Evolutionary conservation across 768 basidiomycete genomes (phyloP).

Genomic region (Leccinum barrowsii): DNA sequence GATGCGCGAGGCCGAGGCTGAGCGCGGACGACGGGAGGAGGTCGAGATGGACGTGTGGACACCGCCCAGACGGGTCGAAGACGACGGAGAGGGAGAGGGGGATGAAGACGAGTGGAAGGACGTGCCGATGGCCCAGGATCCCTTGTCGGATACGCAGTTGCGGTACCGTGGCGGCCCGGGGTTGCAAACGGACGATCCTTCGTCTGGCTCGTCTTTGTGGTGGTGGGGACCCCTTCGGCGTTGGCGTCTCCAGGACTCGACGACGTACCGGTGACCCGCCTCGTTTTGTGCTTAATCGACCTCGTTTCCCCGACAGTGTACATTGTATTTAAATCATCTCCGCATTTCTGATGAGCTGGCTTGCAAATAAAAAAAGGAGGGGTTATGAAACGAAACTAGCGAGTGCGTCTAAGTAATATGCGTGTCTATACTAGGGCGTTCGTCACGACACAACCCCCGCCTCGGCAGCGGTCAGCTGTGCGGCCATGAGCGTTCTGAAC

Average conservation of each 20-base stretch:
- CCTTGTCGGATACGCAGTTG: slow-evolving; percentile 1
- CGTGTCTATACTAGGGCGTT: neutral
- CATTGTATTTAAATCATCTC: too few species aligned
- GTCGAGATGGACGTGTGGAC: slow-evolving; percentile 1
- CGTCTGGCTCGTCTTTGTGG: slow-evolving; percentile 49
- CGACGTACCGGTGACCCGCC: slow-evolving; percentile 47
- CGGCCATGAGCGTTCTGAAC: slow-evolving; percentile 86
- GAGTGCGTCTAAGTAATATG: slow-evolving; percentile 1
- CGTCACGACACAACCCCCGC: slow-evolving; percentile 12
- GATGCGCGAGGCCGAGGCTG: slow-evolving; percentile 33
- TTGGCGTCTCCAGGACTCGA: slow-evolving; percentile 78
- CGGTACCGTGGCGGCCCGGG: slow-evolving; percentile 7
- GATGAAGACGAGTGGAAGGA: slow-evolving; percentile 28
- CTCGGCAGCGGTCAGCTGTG: slow-evolving; percentile 63
- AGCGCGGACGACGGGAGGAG: slow-evolving; percentile 29
- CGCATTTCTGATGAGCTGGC: neutral
- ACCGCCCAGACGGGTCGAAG: neutral
- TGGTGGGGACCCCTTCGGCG: slow-evolving; percentile 77
- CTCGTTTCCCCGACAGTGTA: too few species aligned
- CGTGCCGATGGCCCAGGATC: neutral
- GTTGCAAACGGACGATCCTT: neutral
- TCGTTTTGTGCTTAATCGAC: neutral
- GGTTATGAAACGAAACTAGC: too few species aligned
- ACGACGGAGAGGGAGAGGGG: slow-evolving; percentile 6
- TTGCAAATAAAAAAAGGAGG: neutral